A percentile compares a stretch with the other conserved stretches of the same genome.
Evolutionary conservation across 108 stramenopile species (phyloP).

Genomic region (Cylindrotheca fusiformis): DNA sequence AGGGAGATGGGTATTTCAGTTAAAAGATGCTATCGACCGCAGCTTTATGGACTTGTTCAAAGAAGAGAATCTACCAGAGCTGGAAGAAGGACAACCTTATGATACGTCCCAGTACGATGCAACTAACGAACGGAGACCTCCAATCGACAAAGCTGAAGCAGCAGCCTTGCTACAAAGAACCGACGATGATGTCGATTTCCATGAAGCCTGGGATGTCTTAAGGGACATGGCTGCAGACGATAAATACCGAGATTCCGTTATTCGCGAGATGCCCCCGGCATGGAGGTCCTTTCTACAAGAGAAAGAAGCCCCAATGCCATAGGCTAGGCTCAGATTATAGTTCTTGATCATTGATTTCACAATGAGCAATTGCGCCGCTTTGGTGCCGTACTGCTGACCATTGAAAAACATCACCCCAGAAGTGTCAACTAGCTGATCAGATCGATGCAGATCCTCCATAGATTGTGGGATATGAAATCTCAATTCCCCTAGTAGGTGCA

Average conservation of each 20-base stretch:
- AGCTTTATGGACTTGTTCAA: constrained; percentile 83
- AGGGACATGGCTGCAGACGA: constrained; percentile 66
- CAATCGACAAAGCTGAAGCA: constrained; percentile 45
- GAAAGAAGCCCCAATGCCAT: too few relatives aligned
- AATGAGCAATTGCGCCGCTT: too few relatives aligned
- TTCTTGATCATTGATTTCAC: neutral
- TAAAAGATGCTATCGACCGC: constrained; percentile 78
- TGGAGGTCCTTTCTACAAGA: too few relatives aligned
- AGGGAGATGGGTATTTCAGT: constrained; percentile 85
- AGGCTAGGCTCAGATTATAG: too few relatives aligned
- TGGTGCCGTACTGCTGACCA: too few relatives aligned
- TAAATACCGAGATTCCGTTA: constrained; percentile 50
- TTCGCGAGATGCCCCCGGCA: too few relatives aligned
- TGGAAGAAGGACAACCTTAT: constrained; percentile 34
- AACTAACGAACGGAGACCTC: constrained; percentile 4
- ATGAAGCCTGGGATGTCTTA: constrained; percentile 61
- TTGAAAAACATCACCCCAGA: too few relatives aligned
- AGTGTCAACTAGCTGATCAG: too few relatives aligned
- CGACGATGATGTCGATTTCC: constrained; percentile 74
- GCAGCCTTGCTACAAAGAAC: constrained; percentile 50
- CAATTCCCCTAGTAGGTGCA: too few relatives aligned
- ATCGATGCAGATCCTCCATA: too few relatives aligned
- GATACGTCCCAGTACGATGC: constrained; percentile 73
- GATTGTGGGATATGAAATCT: too few relatives aligned
- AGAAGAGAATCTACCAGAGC: constrained; percentile 36